Conservation (phyloP, 2,329 filamentous ascomycete species). For the Dactylellina haptotyla region DNA sequence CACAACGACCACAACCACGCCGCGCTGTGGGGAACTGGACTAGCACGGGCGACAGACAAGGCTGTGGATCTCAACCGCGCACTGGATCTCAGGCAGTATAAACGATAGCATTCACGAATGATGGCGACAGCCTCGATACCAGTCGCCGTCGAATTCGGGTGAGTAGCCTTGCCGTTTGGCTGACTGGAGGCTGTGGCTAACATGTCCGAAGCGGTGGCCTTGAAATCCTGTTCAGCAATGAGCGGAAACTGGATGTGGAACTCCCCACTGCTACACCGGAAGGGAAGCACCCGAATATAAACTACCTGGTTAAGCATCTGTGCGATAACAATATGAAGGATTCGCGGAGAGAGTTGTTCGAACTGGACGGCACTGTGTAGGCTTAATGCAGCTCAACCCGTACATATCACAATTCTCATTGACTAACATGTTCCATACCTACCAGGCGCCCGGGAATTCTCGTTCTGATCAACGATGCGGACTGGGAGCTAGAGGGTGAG, state of each 20-base stretch:
- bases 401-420: not conserved
- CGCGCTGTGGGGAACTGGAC: conserved; percentile 21
- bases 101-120: not conserved
- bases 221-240: conserved; percentile 90
- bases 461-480: conserved; percentile 95
- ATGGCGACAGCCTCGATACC: conserved; percentile 38
- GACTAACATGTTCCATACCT: conserved; percentile 15
- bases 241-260: conserved; percentile 75
- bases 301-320: conserved; percentile 79
- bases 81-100: conserved; percentile 4
- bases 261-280: conserved; percentile 73
- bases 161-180: conserved; percentile 57
- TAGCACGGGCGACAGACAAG: too few relatives aligned
- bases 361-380: conserved; percentile 87
- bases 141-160: conserved; percentile 64
- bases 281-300: conserved; percentile 70
- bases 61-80: conserved; percentile 1
- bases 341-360: conserved; percentile 84
- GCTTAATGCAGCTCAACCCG: conserved; percentile 64
- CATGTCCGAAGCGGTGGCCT: conserved; percentile 76
- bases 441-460: conserved; percentile 90
- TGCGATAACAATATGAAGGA: conserved; percentile 87
- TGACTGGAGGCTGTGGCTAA: conserved; percentile 7
- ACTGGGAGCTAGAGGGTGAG: conserved; percentile 98
- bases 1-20: not conserved